phyloP scores from a whole-genome alignment of 2,329 filamentous ascomycete species.

The Botryotinia convoluta region DNA sequence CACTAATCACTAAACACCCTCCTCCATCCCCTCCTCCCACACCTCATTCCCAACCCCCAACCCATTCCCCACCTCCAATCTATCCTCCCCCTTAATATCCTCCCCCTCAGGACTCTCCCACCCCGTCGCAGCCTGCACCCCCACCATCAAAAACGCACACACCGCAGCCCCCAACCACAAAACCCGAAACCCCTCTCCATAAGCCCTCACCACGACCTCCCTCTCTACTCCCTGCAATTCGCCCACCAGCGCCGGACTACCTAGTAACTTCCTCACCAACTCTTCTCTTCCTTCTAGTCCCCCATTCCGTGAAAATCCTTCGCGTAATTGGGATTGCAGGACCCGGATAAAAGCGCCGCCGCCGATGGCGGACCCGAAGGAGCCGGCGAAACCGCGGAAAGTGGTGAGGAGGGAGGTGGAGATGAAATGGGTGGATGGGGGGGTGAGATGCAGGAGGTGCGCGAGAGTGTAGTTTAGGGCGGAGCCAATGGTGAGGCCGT shows the following conservation, averaged over 20 bases:
- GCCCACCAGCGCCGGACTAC: constrained; percentile 55
- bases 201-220: constrained; percentile 51
- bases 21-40: constrained; percentile 20
- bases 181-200: constrained; percentile 51
- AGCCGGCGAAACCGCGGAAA: constrained; percentile 77
- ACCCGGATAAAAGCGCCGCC: constrained; percentile 52
- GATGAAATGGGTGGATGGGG: constrained; percentile 66
- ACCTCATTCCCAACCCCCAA: constrained; percentile 2
- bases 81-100: neutral
- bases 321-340: constrained; percentile 35
- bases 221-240: constrained; percentile 48
- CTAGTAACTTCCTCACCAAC: constrained; percentile 54
- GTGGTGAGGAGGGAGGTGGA: constrained; percentile 74
- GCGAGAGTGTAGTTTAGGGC: constrained; percentile 78
- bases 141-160: constrained; percentile 48
- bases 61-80: constrained; percentile 14
- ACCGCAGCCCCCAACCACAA: constrained; percentile 52
- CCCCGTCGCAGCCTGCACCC: constrained; percentile 57
- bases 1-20: constrained; percentile 1
- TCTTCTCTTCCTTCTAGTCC: constrained; percentile 36
- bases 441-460: constrained; percentile 72
- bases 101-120: constrained; percentile 42
- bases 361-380: constrained; percentile 76
- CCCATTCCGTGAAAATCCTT: constrained; percentile 39
- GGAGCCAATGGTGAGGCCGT: constrained; percentile 70